phyloP scores from a whole-genome alignment of 2,329 filamentous ascomycete genomes.

The Colletotrichum phormii region DNA sequence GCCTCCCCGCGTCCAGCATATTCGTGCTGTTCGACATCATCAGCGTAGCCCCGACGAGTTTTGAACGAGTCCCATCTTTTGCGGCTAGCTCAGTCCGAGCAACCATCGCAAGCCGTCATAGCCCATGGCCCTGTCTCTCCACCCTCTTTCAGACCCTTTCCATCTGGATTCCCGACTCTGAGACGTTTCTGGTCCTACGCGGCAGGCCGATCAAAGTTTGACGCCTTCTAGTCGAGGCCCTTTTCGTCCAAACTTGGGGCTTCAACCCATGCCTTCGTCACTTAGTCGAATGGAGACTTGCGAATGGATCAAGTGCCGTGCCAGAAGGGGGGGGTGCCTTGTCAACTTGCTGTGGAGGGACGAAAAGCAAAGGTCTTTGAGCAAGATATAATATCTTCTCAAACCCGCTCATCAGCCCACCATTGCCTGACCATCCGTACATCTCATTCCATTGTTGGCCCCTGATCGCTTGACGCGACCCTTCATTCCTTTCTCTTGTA shows the following conservation, averaged over 20 bases:
- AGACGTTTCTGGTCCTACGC: constrained; percentile 31
- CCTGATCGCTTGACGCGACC: constrained; percentile 35
- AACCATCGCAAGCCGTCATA: constrained; percentile 24
- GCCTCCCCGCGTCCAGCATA: constrained; percentile 1
- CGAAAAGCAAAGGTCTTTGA: constrained; percentile 8
- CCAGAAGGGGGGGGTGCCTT: constrained; percentile 4
- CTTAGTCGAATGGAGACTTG: neutral
- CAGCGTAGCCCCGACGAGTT: constrained; percentile 7
- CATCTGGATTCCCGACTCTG: constrained; percentile 7
- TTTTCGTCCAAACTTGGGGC: constrained; percentile 25
- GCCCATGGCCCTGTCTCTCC: constrained; percentile 16
- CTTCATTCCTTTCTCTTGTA: constrained; percentile 27
- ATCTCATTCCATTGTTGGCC: constrained; percentile 34
- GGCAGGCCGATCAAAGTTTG: constrained; percentile 26
- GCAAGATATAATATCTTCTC: constrained; percentile 38
- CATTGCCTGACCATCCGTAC: constrained; percentile 10
- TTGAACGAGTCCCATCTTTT: constrained; percentile 20
- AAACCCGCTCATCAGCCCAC: constrained; percentile 36
- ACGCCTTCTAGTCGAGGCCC: constrained; percentile 17
- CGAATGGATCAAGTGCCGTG: constrained; percentile 2
- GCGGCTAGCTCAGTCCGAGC: constrained; percentile 26
- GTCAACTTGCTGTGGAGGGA: constrained; percentile 6
- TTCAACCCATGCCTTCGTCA: constrained; percentile 11
- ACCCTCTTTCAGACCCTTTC: constrained; percentile 26
- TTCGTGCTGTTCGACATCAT: constrained; percentile 4